Evolutionary conservation across 1,139 yeast species (phyloP), one percentile per base, ranked within the genome.

Genomic region (Kluyveromyces sp.): DNA sequence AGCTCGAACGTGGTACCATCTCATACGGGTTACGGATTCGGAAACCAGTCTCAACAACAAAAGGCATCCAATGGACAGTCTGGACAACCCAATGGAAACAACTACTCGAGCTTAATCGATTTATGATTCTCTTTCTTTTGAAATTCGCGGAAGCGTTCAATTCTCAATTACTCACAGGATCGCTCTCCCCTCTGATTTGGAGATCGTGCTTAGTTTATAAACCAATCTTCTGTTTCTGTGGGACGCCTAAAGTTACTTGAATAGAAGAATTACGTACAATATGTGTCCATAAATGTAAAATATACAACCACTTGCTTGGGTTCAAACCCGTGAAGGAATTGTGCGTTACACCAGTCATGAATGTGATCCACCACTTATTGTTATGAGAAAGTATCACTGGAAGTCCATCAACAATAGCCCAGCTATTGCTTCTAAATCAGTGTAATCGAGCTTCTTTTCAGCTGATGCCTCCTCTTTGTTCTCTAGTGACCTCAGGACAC

Each of bases 1-100:
- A 64, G 82, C 48, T 67, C 79, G 48, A 68, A 66, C 17, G 68
- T 77, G 46, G 74, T 75, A 40, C 83, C 86, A 7, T 71, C 83
- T 1, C 82, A 84, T 57, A 88, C 97, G 3, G 97, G 97, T 2
- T 88, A 80, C 60, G 97, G 97, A 1, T 88, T 88, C 66, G 97
- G 96, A 33, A 88, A 88, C 55, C 58, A 61, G 52, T 66, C 58
- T 50, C 62, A 54, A 30, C 54, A 54, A 38, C 55, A 45, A 22
- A 46, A 51, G 11, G 17, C 9, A 12, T 35, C 31, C 17, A 22
- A 22, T 9, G 26, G 26, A 22, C 26, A 22, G 9, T 26, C 30
- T 9, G 26, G 26, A 22, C 26, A 22, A 22, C 16, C 30, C 12
- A 13, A 33, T 16, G 36, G 36, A 17, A 17, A 30, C 33, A 33